Evolutionary conservation across 1,284 basidiomycete genomes (phyloP).

Genomic region (Mycosarcoma mackinlayi): DNA sequence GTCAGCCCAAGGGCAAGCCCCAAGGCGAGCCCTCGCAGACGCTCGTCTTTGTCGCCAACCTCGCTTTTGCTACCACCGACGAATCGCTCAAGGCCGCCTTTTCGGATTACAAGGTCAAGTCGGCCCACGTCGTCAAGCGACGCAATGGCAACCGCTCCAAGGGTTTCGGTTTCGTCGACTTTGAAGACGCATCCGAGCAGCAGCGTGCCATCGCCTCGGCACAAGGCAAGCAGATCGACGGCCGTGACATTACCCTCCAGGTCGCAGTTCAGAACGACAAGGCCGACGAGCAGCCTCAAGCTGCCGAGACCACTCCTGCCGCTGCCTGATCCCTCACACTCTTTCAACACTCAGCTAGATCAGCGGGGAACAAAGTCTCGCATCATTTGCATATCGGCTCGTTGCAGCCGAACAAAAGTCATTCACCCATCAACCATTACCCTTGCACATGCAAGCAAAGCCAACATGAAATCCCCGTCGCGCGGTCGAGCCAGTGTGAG

Average conservation of each 20-base stretch:
- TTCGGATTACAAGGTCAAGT: conserved; percentile 50
- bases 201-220: conserved; percentile 51
- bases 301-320: conserved; percentile 15
- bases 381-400: conserved; percentile 3
- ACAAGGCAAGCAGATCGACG: conserved; percentile 53
- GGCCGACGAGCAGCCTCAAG: conserved; percentile 12
- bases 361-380: not conserved
- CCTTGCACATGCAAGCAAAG: conserved; percentile 3
- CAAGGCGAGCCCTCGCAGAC: conserved; percentile 60
- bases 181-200: conserved; percentile 55
- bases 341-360: conserved; percentile 1
- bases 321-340: not conserved
- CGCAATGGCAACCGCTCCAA: conserved; percentile 51
- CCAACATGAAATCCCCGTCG: conserved; percentile 7
- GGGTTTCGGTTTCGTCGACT: conserved; percentile 64
- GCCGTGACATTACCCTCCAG: conserved; percentile 51
- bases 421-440: conserved; percentile 2
- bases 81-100: conserved; percentile 59
- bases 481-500: not conserved
- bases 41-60: conserved; percentile 63
- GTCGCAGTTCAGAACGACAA: conserved; percentile 53
- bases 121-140: conserved; percentile 59
- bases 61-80: conserved; percentile 58
- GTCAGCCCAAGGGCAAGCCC: conserved; percentile 48
- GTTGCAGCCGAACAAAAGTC: not conserved